These are phyloP conservation scores for Dichotomocladium elegans DNA, from an alignment of 371 early-diverging fungal species.

Conservation along the genomic window DNA sequence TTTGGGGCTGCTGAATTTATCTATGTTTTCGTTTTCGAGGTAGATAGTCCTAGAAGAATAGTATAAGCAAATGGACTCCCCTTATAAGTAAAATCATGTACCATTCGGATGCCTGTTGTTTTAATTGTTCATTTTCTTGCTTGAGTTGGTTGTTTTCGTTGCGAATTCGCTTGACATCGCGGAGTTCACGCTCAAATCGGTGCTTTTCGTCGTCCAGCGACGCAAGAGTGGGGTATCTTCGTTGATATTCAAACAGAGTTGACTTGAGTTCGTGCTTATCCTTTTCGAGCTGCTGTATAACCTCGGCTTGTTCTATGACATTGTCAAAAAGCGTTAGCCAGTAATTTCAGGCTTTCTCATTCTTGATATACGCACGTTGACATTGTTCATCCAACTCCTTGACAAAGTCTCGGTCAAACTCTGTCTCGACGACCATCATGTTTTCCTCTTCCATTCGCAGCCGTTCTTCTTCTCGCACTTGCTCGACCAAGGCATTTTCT, in stretches of 20 bases:
- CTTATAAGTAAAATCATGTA: not conserved
- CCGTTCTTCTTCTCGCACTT: no score
- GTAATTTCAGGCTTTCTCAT: not conserved
- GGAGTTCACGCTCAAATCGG: constrained; percentile 1
- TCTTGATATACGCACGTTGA: not conserved
- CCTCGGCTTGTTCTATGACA: not conserved
- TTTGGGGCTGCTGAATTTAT: not conserved
- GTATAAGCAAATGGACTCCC: no score
- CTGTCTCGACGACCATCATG: no score
- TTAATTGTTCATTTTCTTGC: not conserved
- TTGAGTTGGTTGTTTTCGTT: not conserved
- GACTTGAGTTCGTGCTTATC: not conserved
- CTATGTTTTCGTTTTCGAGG: not conserved
- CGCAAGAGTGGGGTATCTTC: not conserved
- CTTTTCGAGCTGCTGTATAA: not conserved
- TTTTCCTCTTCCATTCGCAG: no score
- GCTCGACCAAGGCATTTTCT: no score
- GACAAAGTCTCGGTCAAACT: not conserved
- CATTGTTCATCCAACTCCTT: not conserved
- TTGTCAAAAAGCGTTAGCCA: no score
- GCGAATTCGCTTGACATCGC: not conserved
- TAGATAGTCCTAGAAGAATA: not conserved
- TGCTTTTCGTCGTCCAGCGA: not conserved
- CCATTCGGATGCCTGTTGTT: no score
- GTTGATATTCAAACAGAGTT: not conserved